phyloP scores from a whole-genome alignment of 1,139 yeast species.

The Blastobotrys raffinosifermentans region DNA sequence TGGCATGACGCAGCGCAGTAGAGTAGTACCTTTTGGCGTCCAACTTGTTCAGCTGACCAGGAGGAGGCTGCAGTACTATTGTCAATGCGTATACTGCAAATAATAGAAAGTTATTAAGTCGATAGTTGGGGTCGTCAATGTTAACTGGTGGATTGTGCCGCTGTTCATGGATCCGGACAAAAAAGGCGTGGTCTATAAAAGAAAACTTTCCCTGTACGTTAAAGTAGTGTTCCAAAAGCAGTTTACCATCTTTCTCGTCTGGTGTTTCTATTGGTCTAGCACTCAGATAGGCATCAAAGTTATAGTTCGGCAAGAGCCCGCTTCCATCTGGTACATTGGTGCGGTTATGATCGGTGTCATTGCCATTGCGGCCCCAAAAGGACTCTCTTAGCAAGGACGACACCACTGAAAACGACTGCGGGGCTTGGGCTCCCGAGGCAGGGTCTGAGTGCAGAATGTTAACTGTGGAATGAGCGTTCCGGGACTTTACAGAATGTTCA shows the following conservation, averaged over 20 bases:
- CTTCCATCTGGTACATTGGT: conserved; percentile 11
- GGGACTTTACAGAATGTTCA: neutral
- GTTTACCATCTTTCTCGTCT: conserved; percentile 17
- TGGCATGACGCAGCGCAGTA: conserved; percentile 49
- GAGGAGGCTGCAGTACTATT: conserved; percentile 7
- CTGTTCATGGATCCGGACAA: conserved; percentile 18
- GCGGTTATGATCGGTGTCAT: conserved; percentile 5
- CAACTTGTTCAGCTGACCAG: conserved; percentile 3
- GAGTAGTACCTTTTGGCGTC: conserved; percentile 42
- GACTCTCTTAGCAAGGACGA: conserved; percentile 26
- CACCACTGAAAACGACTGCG: conserved; percentile 28
- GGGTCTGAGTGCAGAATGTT: conserved; percentile 25
- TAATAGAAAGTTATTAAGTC: conserved; percentile 22
- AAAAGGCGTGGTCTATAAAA: conserved; percentile 19
- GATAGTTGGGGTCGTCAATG: conserved; percentile 19
- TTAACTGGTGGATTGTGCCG: conserved; percentile 16
- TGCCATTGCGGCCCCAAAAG: conserved; percentile 21
- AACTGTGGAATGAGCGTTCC: conserved; percentile 13
- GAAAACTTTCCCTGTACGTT: conserved; percentile 21
- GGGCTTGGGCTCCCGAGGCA: conserved; percentile 19
- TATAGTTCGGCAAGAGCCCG: conserved; percentile 24
- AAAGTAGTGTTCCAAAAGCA: conserved; percentile 17
- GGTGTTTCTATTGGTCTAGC: conserved; percentile 18
- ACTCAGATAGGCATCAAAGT: conserved; percentile 23
- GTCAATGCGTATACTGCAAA: conserved; percentile 23